Percentiles rank a stretch among this genome's conserved stretches.
phyloP scores from a whole-genome alignment of 192 early-diverging fungal species.

The Dissophora globulifera region DNA sequence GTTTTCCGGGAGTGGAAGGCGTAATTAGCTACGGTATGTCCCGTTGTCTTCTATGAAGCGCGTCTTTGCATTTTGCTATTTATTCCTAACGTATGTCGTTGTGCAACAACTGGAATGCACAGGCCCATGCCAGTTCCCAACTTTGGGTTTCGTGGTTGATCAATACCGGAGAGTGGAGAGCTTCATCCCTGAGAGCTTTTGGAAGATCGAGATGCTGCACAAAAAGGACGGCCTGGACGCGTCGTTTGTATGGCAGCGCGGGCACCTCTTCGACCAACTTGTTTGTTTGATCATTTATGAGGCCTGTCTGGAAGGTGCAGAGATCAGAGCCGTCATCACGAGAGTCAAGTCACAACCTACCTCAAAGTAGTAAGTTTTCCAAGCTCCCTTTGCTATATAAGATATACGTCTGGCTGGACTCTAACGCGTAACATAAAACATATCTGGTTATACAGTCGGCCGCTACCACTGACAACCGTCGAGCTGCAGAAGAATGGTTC shows the following conservation, averaged over 20 bases:
- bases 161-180: constrained; percentile 76
- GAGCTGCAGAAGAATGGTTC: constrained; percentile 91
- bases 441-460: constrained; percentile 66
- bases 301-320: constrained; percentile 65
- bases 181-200: constrained; percentile 92
- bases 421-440: background rate
- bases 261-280: constrained; percentile 80
- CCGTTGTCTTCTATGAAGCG: too few species aligned
- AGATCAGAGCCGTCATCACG: constrained; percentile 64
- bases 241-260: constrained; percentile 81
- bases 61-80: too few species aligned
- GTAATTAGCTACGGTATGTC: constrained; percentile 85
- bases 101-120: background rate
- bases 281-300: constrained; percentile 79
- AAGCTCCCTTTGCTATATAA: too few species aligned
- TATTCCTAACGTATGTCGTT: too few species aligned
- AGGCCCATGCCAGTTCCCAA: constrained; percentile 97
- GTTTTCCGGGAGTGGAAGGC: constrained; percentile 62
- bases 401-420: too few species aligned
- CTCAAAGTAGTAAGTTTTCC: constrained; percentile 82
- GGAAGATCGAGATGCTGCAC: constrained; percentile 81
- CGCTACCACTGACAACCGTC: constrained; percentile 92
- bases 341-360: constrained; percentile 71
- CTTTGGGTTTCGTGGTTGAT: constrained; percentile 95
- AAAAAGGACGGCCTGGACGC: constrained; percentile 60